Percentiles rank a stretch among this genome's conserved stretches.
Evolutionary conservation across 176 grass and related monocot species (phyloP).

Genomic region (Tillandsia fasciculata): DNA sequence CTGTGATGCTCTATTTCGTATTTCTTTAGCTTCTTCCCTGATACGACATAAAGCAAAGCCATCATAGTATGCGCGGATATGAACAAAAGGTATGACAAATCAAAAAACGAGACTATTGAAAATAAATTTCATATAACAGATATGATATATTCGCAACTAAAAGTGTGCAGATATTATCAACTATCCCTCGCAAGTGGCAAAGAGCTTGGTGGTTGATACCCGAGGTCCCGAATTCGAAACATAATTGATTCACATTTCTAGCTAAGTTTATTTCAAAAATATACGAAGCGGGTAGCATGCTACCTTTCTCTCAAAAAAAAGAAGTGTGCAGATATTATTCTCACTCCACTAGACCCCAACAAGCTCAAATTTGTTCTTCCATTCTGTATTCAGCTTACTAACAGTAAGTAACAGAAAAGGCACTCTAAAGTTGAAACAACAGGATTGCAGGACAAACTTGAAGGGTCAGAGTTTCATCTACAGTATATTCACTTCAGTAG

Average conservation of each 20-base stretch:
- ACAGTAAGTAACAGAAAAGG: background rate
- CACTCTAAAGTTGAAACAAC: background rate
- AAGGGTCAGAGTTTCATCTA: background rate
- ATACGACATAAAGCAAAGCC: constrained; percentile 18
- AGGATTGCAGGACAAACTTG: background rate
- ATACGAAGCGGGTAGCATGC: too few relatives aligned
- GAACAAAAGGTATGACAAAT: background rate
- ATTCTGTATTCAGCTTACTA: background rate
- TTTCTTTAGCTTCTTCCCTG: constrained; percentile 88
- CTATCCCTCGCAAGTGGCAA: too few relatives aligned
- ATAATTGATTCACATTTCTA: too few relatives aligned
- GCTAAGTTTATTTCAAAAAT: too few relatives aligned
- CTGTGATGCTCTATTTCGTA: constrained; percentile 44
- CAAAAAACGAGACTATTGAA: constrained; percentile 3
- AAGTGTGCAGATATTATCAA: background rate
- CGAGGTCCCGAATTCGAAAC: too few relatives aligned
- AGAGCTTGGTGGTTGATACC: too few relatives aligned
- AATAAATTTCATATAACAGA: too few relatives aligned
- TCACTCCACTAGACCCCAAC: background rate
- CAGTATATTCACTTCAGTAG: background rate
- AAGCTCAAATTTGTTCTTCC: background rate
- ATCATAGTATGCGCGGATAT: background rate
- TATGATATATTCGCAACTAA: too few relatives aligned
- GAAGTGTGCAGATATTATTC: background rate
- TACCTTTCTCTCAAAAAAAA: too few relatives aligned